A percentile compares a stretch with the other conserved stretches of the same genome.
These are phyloP conservation scores for Nicotiana tomentosiformis DNA, from an alignment of 257 asterid species.

Conservation along the genomic window DNA sequence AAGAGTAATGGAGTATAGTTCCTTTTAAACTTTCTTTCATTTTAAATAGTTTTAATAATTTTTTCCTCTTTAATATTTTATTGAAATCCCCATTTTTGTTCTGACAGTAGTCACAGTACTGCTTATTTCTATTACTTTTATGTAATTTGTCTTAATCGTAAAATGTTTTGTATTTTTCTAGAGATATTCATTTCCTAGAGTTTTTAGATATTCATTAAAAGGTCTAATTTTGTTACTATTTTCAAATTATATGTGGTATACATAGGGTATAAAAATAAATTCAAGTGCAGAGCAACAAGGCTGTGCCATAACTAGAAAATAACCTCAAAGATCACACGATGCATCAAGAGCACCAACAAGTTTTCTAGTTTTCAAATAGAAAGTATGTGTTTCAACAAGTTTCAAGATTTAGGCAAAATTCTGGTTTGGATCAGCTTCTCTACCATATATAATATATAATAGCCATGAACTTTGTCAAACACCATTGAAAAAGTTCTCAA, in stretches of 20 bases:
- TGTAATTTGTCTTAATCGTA: not conserved
- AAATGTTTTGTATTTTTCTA: not conserved
- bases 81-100: not conserved
- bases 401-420: conserved; percentile 35
- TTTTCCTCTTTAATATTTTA: not conserved
- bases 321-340: not conserved
- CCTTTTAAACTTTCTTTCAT: not conserved
- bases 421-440: conserved; percentile 20
- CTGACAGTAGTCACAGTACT: not conserved
- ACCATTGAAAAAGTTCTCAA: not conserved
- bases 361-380: conserved; percentile 30
- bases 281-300: conserved; percentile 27
- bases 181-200: not conserved
- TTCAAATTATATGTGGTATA: too few relatives aligned
- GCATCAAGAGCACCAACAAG: conserved; percentile 23
- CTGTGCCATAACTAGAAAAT: conserved; percentile 51
- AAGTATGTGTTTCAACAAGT: conserved; percentile 70
- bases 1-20: too few relatives aligned
- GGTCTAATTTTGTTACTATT: not conserved
- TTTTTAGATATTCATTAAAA: not conserved
- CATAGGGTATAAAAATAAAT: not conserved
- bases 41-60: not conserved
- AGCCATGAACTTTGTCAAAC: not conserved
- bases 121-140: not conserved
- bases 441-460: not conserved